Evolutionary conservation across 169 alveolate genomes (phyloP).

Genomic region (Plasmodium inui): DNA sequence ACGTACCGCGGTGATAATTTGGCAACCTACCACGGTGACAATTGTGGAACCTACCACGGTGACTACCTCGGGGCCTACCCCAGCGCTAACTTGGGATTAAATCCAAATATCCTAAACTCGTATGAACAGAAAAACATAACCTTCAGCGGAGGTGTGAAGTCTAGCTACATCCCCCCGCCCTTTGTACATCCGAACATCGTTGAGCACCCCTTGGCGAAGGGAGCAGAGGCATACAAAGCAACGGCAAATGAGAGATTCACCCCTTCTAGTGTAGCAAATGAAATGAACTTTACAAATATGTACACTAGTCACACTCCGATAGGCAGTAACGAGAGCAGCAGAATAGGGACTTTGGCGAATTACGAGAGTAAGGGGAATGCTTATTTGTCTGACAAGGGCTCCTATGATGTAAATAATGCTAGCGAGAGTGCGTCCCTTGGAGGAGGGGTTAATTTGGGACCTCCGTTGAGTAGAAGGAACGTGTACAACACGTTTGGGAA

Average conservation of each 20-base stretch:
- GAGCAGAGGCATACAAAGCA: neutral
- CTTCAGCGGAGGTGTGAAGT: neutral
- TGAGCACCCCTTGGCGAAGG: neutral
- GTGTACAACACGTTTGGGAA: neutral
- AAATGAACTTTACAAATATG: conserved; percentile 61
- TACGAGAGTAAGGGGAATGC: conserved; percentile 9
- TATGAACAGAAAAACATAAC: neutral
- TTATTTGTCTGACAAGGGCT: neutral
- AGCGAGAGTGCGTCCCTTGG: neutral
- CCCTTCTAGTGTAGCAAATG: conserved; percentile 19
- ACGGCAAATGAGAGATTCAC: neutral
- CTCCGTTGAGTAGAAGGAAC: neutral
- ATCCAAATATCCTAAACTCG: neutral
- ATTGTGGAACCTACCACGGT: neutral
- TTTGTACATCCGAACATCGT: neutral
- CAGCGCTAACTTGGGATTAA: neutral
- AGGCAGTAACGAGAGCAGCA: conserved; percentile 18
- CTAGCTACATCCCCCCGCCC: neutral
- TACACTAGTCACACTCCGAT: conserved; percentile 48
- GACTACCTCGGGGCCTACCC: conserved; percentile 1
- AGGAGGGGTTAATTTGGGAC: neutral
- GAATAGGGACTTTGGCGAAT: neutral
- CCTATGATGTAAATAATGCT: neutral
- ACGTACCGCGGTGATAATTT: neutral
- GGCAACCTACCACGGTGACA: neutral